Evolutionary conservation across 1,284 basidiomycete genomes (phyloP).

Genomic region (Meira nashicola): DNA sequence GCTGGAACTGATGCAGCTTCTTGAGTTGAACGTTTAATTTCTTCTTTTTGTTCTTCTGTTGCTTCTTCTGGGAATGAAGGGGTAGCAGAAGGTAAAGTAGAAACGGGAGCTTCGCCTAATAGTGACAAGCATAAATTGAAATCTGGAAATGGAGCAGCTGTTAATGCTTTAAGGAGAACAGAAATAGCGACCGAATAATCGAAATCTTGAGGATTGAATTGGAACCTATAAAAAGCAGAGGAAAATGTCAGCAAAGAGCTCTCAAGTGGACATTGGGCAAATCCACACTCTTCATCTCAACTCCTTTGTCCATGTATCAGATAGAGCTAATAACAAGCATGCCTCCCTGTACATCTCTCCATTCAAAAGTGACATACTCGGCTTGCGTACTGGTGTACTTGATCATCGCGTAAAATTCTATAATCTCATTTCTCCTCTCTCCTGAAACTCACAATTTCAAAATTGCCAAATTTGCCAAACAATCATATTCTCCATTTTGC

Average conservation of each 20-base stretch:
- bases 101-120: conserved; percentile 62
- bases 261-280: background rate
- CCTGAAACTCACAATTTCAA: conserved; percentile 67
- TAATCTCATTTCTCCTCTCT: background rate
- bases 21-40: conserved; percentile 52
- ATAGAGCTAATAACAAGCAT: conserved; percentile 51
- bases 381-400: conserved; percentile 36
- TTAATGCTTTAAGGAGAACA: conserved; percentile 88
- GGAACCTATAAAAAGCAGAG: conserved; percentile 64
- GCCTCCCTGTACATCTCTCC: conserved; percentile 19
- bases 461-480: conserved; percentile 84
- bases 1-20: conserved; percentile 55
- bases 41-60: conserved; percentile 17
- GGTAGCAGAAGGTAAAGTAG: conserved; percentile 14
- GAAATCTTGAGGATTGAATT: conserved; percentile 89
- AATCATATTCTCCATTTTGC: conserved; percentile 73
- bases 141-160: conserved; percentile 71
- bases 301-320: conserved; percentile 28
- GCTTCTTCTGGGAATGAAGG: conserved; percentile 24
- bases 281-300: background rate
- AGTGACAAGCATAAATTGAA: conserved; percentile 89
- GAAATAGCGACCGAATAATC: conserved; percentile 88
- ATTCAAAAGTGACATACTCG: conserved; percentile 17
- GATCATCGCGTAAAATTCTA: conserved; percentile 7
- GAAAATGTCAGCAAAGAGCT: background rate